phyloP scores from a whole-genome alignment of 345 rosid genomes.

The Citrus inodora region DNA sequence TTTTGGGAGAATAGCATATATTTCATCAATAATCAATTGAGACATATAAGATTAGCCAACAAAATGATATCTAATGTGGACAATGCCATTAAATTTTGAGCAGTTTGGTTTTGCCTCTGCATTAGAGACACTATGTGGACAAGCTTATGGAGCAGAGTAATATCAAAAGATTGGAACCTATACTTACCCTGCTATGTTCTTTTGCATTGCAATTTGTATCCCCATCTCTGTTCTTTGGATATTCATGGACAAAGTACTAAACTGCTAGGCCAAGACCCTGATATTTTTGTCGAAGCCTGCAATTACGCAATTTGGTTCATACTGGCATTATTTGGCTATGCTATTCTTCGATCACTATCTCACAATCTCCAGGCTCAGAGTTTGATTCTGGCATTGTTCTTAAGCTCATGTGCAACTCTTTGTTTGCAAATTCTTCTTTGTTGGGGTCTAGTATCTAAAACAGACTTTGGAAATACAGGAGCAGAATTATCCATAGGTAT shows the following conservation, averaged over 20 bases:
- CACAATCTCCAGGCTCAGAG: slow-evolving; percentile 48
- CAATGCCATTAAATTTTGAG: neutral
- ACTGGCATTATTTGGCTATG: slow-evolving; percentile 38
- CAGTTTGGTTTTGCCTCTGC: slow-evolving; percentile 56
- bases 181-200: slow-evolving; percentile 32
- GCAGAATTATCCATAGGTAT: slow-evolving; percentile 38
- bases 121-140: slow-evolving; percentile 59
- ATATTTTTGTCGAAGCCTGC: slow-evolving; percentile 35
- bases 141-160: slow-evolving; percentile 62
- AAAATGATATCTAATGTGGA: no score
- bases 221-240: slow-evolving; percentile 39
- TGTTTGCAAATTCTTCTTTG: slow-evolving; percentile 39
- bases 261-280: slow-evolving; percentile 38
- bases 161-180: slow-evolving; percentile 39
- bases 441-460: slow-evolving; percentile 42
- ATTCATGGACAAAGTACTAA: slow-evolving; percentile 40
- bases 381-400: slow-evolving; percentile 37
- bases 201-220: slow-evolving; percentile 28
- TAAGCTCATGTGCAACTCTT: slow-evolving; percentile 33
- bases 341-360: slow-evolving; percentile 39
- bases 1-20: no score
- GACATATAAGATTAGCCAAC: no score
- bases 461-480: slow-evolving; percentile 26
- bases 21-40: no score
- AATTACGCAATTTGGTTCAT: slow-evolving; percentile 40